These are phyloP conservation scores for Pseudoperonospora humuli DNA, from an alignment of 352 stramenopile species.

Conservation along the genomic window DNA sequence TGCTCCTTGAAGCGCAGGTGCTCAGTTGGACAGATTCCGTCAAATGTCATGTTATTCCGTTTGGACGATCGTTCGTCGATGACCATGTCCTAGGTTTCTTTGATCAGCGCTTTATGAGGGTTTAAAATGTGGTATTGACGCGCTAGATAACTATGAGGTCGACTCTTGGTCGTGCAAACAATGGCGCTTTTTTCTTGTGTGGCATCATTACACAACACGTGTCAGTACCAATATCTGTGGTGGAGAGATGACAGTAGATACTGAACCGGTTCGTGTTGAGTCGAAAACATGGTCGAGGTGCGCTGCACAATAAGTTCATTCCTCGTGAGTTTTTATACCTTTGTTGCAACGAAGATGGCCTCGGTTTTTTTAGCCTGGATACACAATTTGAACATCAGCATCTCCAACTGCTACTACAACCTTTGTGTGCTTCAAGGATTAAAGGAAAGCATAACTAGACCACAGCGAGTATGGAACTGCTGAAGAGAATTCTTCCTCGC, in stretches of 20 bases:
- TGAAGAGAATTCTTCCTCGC: not conserved
- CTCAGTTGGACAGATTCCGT: too few species aligned
- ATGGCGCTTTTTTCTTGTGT: not conserved
- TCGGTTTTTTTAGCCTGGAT: not conserved
- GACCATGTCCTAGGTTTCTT: not conserved
- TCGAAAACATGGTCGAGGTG: not conserved
- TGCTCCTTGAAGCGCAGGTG: too few species aligned
- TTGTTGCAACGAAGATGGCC: not conserved
- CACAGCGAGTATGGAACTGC: not conserved
- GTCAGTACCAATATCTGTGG: not conserved
- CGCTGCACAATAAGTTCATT: not conserved
- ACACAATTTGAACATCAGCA: not conserved
- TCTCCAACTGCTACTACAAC: not conserved
- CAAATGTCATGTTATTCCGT: constrained; percentile 1
- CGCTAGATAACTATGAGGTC: not conserved
- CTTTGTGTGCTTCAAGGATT: not conserved
- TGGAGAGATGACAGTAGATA: too few species aligned
- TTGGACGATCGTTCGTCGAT: not conserved
- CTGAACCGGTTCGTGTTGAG: not conserved
- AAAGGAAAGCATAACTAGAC: not conserved
- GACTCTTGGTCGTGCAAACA: constrained; percentile 2
- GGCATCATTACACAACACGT: not conserved
- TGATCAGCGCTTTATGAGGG: not conserved
- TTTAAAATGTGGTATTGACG: constrained; percentile 1
- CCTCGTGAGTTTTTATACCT: not conserved